Evolutionary conservation across 495 filamentous ascomycete species (phyloP).

Genomic region (Penicillium argentinense): DNA sequence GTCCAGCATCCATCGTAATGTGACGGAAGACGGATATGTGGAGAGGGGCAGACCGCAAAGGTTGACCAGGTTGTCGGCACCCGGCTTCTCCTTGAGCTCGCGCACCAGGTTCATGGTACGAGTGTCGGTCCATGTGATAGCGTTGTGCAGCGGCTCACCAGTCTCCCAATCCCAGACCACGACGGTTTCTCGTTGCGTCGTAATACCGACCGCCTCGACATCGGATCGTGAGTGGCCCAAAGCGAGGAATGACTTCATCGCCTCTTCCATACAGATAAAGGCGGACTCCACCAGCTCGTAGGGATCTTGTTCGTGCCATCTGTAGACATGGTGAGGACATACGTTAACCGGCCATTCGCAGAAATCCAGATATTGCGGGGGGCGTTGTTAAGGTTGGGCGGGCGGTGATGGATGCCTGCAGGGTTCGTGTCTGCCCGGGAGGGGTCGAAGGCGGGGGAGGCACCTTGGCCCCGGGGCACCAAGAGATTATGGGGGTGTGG

Average conservation of each 20-base stretch:
- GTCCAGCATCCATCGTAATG: slow-evolving; percentile 80
- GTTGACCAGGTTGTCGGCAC: slow-evolving; percentile 66
- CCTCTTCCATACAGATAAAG: slow-evolving; percentile 79
- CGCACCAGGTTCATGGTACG: slow-evolving; percentile 76
- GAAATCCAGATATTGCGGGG: neutral
- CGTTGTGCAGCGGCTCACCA: slow-evolving; percentile 83
- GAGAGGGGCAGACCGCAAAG: slow-evolving; percentile 88
- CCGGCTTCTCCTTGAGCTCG: slow-evolving; percentile 67
- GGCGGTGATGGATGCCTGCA: neutral
- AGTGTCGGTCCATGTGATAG: slow-evolving; percentile 94
- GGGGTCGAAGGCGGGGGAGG: slow-evolving; percentile 1
- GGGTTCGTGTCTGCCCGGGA: neutral
- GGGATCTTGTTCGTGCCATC: slow-evolving; percentile 95
- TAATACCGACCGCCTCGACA: slow-evolving; percentile 87
- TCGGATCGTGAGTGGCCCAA: slow-evolving; percentile 68
- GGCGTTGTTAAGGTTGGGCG: neutral
- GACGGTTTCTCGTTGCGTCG: slow-evolving; percentile 92
- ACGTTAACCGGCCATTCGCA: slow-evolving; percentile 6
- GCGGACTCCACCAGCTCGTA: slow-evolving; percentile 76
- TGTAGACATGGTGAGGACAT: slow-evolving; percentile 30
- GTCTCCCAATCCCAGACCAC: slow-evolving; percentile 88
- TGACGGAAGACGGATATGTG: slow-evolving; percentile 90
- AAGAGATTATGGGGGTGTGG: no score
- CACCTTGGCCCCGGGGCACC: no score
- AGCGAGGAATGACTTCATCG: slow-evolving; percentile 68